These are phyloP conservation scores for Hyphodiscus hymeniophilus DNA, from an alignment of 495 filamentous ascomycete species.

Conservation along the genomic window DNA sequence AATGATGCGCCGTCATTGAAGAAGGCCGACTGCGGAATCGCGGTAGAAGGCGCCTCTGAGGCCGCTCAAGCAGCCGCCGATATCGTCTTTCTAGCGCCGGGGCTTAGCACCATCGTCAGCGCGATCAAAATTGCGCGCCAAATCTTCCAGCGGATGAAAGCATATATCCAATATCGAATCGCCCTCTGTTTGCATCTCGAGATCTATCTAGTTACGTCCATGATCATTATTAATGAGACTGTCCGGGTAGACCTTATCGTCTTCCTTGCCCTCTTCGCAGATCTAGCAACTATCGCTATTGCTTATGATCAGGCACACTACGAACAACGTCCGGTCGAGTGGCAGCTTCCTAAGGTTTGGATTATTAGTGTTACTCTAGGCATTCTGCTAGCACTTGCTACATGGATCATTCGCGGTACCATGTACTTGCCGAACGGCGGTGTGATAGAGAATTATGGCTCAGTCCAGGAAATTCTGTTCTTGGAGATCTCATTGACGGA, in stretches of 20 bases:
- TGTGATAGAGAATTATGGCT: constrained; percentile 66
- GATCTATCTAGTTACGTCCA: constrained; percentile 69
- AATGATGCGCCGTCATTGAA: constrained; percentile 67
- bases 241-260: constrained; percentile 59
- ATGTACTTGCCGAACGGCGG: constrained; percentile 60
- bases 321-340: constrained; percentile 63
- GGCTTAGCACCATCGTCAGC: constrained; percentile 67
- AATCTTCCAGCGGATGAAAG: constrained; percentile 80
- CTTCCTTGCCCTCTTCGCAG: constrained; percentile 70
- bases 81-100: constrained; percentile 72
- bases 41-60: constrained; percentile 69
- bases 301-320: constrained; percentile 73
- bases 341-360: constrained; percentile 75
- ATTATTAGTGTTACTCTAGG: constrained; percentile 63
- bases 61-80: constrained; percentile 70
- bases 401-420: constrained; percentile 62
- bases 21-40: constrained; percentile 71
- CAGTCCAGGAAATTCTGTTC: constrained; percentile 66
- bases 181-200: constrained; percentile 69
- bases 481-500: constrained; percentile 66
- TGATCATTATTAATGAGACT: constrained; percentile 71
- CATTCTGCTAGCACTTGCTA: constrained; percentile 54
- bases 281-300: constrained; percentile 68
- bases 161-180: constrained; percentile 75
- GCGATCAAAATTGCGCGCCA: constrained; percentile 72